phyloP scores from a whole-genome alignment of 768 basidiomycete genomes.

The Lactarius hatsudake region DNA sequence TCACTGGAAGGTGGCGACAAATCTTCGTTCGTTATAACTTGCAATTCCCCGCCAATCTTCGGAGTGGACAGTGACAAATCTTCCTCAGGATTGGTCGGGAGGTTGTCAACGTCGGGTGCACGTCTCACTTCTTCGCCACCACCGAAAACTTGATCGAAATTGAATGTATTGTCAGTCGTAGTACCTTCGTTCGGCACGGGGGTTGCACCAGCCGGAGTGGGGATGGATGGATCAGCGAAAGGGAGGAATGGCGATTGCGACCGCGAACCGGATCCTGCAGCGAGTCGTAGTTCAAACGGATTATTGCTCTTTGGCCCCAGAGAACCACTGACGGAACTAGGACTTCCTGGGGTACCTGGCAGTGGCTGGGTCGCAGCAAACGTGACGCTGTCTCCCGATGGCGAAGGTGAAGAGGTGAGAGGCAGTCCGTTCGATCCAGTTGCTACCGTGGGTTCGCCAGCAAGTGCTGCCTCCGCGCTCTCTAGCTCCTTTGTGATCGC shows the following conservation, averaged over 20 bases:
- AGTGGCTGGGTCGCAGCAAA: slow-evolving; percentile 72
- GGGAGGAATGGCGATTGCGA: slow-evolving; percentile 62
- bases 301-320: slow-evolving; percentile 72
- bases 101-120: slow-evolving; percentile 13
- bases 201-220: slow-evolving; percentile 26
- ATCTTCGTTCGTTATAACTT: slow-evolving; percentile 14
- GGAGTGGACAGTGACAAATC: slow-evolving; percentile 2
- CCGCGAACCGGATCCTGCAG: slow-evolving; percentile 41
- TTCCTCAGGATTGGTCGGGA: background rate
- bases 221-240: slow-evolving; percentile 40
- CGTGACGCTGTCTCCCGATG: slow-evolving; percentile 41
- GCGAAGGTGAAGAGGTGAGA: slow-evolving; percentile 38
- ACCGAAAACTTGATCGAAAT: slow-evolving; percentile 39
- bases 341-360: slow-evolving; percentile 61
- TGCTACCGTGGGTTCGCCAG: slow-evolving; percentile 32
- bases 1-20: slow-evolving; percentile 39
- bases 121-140: slow-evolving; percentile 17
- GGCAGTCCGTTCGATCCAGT: slow-evolving; percentile 32
- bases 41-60: slow-evolving; percentile 1
- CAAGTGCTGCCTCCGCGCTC: slow-evolving; percentile 51
- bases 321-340: slow-evolving; percentile 45
- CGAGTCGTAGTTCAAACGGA: slow-evolving; percentile 78
- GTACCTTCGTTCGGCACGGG: slow-evolving; percentile 18
- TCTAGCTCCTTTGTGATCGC: slow-evolving; percentile 54
- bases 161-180: slow-evolving; percentile 48